phyloP scores from a whole-genome alignment of 352 stramenopile genomes.

The Pilasporangium apinafurcum region DNA sequence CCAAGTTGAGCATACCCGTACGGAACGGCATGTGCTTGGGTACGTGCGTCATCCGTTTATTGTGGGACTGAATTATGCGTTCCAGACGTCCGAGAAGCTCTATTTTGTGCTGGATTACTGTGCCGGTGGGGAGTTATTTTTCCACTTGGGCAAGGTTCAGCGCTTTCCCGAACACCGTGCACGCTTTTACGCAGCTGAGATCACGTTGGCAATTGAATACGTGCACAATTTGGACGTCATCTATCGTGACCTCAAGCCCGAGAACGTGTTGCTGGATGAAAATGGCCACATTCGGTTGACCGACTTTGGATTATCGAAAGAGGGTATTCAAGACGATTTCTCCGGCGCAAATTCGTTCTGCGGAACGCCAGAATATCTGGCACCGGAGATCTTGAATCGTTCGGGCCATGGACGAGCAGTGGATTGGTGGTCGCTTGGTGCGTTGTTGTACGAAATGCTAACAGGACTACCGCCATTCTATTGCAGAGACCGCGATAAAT shows the following conservation, averaged over 20 bases:
- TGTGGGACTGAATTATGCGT: conserved; percentile 93
- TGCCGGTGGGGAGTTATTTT: conserved; percentile 94
- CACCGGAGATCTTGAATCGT: conserved; percentile 98
- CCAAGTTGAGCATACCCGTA: conserved; percentile 99
- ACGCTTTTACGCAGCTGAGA: conserved; percentile 96
- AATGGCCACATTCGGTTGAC: conserved; percentile 96
- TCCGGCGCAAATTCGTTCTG: conserved; percentile 96
- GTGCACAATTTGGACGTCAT: conserved; percentile 94
- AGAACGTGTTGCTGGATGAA: conserved; percentile 97
- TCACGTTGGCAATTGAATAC: conserved; percentile 94
- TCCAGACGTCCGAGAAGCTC: conserved; percentile 95
- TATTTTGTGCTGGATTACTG: conserved; percentile 99
- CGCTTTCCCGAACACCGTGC: conserved; percentile 93
- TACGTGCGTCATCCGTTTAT: conserved; percentile 98
- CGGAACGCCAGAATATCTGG: conserved; percentile 98
- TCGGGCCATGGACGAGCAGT: conserved; percentile 95
- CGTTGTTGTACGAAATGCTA: conserved; percentile 84
- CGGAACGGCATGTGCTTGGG: conserved; percentile 95
- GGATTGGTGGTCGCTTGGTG: conserved; percentile 96
- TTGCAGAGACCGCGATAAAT: conserved; percentile 91
- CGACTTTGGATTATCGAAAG: conserved; percentile 95
- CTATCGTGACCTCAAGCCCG: conserved; percentile 96
- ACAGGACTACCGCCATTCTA: conserved; percentile 90
- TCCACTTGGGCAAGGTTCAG: conserved; percentile 89
- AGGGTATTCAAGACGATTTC: conserved; percentile 87